Evolutionary conservation across 2,329 filamentous ascomycete species (phyloP).

Genomic region (Phialemoniopsis sp.): DNA sequence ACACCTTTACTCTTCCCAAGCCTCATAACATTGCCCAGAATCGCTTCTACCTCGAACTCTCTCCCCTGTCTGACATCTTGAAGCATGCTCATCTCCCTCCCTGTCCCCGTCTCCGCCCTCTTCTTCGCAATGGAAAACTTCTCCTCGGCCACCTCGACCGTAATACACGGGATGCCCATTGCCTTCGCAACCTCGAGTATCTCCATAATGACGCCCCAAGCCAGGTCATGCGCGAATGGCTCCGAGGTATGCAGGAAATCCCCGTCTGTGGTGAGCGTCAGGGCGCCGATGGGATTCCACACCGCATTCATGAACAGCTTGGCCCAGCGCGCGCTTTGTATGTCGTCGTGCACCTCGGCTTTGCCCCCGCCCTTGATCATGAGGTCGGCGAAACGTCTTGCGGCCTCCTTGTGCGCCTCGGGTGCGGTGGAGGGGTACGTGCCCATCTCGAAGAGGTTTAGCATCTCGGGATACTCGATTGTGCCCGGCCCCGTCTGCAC

Average conservation of each 20-base stretch:
- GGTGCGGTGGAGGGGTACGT: background rate
- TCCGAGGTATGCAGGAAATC: slow-evolving; percentile 11
- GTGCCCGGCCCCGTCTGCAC: slow-evolving; percentile 8
- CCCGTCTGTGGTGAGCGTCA: slow-evolving; percentile 10
- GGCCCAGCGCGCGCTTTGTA: slow-evolving; percentile 10
- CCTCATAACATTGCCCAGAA: slow-evolving; percentile 24
- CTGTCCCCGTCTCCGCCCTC: slow-evolving; percentile 15
- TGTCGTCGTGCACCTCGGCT: slow-evolving; percentile 6
- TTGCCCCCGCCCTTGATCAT: slow-evolving; percentile 8
- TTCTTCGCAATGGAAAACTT: slow-evolving; percentile 15
- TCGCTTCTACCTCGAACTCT: slow-evolving; percentile 24
- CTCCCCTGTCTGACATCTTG: slow-evolving; percentile 19
- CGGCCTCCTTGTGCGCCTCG: background rate
- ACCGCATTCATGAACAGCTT: slow-evolving; percentile 13
- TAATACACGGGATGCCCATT: slow-evolving; percentile 20
- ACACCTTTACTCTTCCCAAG: slow-evolving; percentile 19
- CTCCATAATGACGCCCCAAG: slow-evolving; percentile 27
- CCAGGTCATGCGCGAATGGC: slow-evolving; percentile 13
- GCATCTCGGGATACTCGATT: slow-evolving; percentile 11
- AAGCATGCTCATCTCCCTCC: slow-evolving; percentile 24
- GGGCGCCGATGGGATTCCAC: slow-evolving; percentile 12
- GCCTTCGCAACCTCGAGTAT: slow-evolving; percentile 23
- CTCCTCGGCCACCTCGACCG: slow-evolving; percentile 21
- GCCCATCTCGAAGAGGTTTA: slow-evolving; percentile 2
- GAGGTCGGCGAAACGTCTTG: too few relatives aligned